phyloP scores from a whole-genome alignment of 2,329 filamentous ascomycete genomes.

The Beauveria bassiana region DNA sequence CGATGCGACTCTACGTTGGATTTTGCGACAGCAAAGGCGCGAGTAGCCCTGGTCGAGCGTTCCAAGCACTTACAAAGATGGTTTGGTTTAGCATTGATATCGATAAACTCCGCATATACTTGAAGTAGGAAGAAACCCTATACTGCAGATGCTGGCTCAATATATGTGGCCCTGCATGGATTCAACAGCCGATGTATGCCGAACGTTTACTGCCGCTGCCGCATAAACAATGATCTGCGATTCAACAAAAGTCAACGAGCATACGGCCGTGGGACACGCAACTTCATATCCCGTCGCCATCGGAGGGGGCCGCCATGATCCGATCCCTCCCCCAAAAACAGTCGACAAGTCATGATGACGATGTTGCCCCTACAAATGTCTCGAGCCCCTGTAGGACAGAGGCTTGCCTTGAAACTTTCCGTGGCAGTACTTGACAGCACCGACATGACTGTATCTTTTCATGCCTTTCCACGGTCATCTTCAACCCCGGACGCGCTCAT shows the following conservation, averaged over 20 bases:
- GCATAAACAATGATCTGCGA: not conserved
- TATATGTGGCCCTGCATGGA: not conserved
- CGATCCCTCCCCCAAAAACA: not conserved
- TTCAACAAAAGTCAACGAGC: not conserved
- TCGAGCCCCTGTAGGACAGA: too few species aligned
- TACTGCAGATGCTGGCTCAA: not conserved
- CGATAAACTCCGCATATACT: not conserved
- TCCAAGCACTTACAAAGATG: not conserved
- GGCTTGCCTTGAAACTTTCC: too few species aligned
- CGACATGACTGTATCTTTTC: too few species aligned
- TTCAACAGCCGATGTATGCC: not conserved
- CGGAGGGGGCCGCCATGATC: not conserved
- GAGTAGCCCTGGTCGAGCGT: not conserved
- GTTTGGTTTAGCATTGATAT: too few species aligned
- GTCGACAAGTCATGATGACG: not conserved
- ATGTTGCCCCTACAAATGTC: not conserved
- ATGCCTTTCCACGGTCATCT: too few species aligned
- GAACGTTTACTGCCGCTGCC: not conserved
- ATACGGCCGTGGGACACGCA: not conserved
- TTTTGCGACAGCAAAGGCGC: not conserved
- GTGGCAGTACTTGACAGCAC: too few species aligned
- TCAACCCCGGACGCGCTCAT: too few species aligned
- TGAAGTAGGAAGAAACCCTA: not conserved
- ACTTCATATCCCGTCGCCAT: not conserved
- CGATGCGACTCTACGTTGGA: not conserved